Evolutionary conservation across 1,284 basidiomycete species (phyloP).

Genomic region (Heterobasidion occidentale): DNA sequence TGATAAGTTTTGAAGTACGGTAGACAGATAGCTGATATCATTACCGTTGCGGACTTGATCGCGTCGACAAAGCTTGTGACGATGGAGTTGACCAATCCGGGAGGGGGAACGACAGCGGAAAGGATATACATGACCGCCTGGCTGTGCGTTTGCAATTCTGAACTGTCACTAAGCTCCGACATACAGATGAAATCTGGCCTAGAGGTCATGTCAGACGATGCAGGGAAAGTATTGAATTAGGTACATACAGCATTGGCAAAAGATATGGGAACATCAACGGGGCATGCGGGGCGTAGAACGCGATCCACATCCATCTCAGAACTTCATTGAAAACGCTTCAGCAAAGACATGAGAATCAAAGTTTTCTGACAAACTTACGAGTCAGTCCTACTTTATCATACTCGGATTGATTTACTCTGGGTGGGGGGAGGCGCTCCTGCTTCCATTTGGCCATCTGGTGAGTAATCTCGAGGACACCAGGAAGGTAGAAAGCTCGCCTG

Average conservation of each 20-base stretch:
- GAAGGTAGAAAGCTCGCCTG: conserved; percentile 52
- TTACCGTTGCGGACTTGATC: conserved; percentile 63
- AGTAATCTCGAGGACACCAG: conserved; percentile 48
- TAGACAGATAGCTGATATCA: conserved; percentile 9
- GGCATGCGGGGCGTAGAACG: conserved; percentile 61
- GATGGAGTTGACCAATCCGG: conserved; percentile 53
- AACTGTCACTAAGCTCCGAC: conserved; percentile 75
- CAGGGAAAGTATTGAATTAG: background rate
- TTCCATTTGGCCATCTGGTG: conserved; percentile 59
- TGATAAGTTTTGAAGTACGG: background rate
- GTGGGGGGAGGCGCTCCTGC: conserved; percentile 74
- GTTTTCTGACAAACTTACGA: conserved; percentile 31
- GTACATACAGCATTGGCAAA: conserved; percentile 65
- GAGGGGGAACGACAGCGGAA: conserved; percentile 59
- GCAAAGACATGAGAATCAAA: background rate
- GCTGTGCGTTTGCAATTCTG: conserved; percentile 66
- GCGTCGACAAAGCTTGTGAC: conserved; percentile 53
- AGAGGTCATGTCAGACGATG: background rate
- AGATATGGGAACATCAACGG: conserved; percentile 68
- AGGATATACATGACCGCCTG: conserved; percentile 69
- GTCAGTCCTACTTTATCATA: conserved; percentile 87
- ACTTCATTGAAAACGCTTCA: conserved; percentile 34
- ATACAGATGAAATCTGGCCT: conserved; percentile 75
- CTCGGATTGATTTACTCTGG: conserved; percentile 71
- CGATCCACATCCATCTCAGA: conserved; percentile 74